Base-by-base conservation (phyloP, 2,329 filamentous ascomycete species). In the Beauveria bassiana region DNA sequence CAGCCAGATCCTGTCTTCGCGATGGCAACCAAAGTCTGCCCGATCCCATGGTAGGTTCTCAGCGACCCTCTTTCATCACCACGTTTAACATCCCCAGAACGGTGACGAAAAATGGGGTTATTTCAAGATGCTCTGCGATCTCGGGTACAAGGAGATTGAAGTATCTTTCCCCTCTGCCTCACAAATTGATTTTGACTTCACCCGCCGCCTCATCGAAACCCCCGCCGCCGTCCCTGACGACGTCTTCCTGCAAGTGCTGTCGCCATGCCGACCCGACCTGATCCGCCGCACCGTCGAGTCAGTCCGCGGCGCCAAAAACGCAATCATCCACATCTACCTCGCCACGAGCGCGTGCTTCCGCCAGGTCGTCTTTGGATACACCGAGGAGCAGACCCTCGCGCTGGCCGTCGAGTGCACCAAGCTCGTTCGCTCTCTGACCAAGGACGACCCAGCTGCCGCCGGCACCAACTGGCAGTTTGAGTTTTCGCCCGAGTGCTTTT, bases 141-240 rank as follows among this genome's bases (percentile, higher is more conserved):
- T 97, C 55, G 93, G 95, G 68, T 98, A 96, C 82, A 98, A 97
- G 78, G 93, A 98, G 77, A 97, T 98, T 66, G 93, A 98, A 73
- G 89, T 97, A 22, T 95, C 93, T 5, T 98, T 96, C 77, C 93
- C 93, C 55, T 96, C 92, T 0, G 92, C 93, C 16, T 96, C 92
- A 45, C 89, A 96, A 72, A 96, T 90, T 70, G 95, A 98, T 78
- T 98, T 93, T 79, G 91, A 96, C 79, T 98, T 98, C 72, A 96
- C 92, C 46, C 84, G 91, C 67, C 86, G 88, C 70, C 80, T 98
- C 67, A 86, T 97, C 66, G 88, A 96, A 69, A 96, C 91, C 1
- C 90, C 90, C 12, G 91, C 90, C 46, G 82, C 86, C 16, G 85
- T 93, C 9, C 92, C 93, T 59, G 91, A 95, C 71, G 93, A 97